Base-by-base conservation (phyloP, 2,329 filamentous ascomycete species). In the Leptographium lundbergii region DNA sequence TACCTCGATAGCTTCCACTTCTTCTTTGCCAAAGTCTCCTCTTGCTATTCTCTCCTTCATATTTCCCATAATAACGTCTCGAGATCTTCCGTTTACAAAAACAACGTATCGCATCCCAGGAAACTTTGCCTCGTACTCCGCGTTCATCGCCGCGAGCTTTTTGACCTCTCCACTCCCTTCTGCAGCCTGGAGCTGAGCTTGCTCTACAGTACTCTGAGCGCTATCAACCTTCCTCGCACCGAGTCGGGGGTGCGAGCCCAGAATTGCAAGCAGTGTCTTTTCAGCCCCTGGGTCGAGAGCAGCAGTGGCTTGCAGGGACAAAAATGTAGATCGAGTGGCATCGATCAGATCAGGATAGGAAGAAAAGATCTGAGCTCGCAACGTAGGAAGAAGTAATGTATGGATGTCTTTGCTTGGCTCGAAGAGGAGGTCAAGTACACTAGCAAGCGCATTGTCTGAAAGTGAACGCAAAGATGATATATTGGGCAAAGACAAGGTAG, bases 91-190 rank as follows among this genome's bases (percentile, higher is more conserved):
- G 69, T 95, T 91, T 59, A 96, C 92, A 70, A 96, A 96, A 22
- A 92, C 88, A 68, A 96, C 89, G 75, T 95, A 96, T 72, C 87
- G 79, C 68, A 96, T 70, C 0, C 91, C 89, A 0, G 90, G 89
- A 70, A 92, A 96, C 59, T 67, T 78, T n/a, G 74, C 75, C 71
- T 96, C 91, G 69, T 96, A 96, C 71, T 88, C 82, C 13, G 71
- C 72, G 68, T 96, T 96, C 66, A 96, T 71, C 34, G 67, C 69
- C 7, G 74, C 77, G 61, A 96, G 72, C 66, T 75, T 71, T 60
- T 75, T 73, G 10, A 74, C 75, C 67, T 88, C 83, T 53, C 81
- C 80, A 22, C 73, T 75, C n/a, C 75, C 75, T 0, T 75, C 78
- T 1, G 57, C n/a, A 9, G 71, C 71, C 59, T 86, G 81, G 61